phyloP scores from a whole-genome alignment of 1,284 basidiomycete species.

The Cryptococcus jaspeensis region DNA sequence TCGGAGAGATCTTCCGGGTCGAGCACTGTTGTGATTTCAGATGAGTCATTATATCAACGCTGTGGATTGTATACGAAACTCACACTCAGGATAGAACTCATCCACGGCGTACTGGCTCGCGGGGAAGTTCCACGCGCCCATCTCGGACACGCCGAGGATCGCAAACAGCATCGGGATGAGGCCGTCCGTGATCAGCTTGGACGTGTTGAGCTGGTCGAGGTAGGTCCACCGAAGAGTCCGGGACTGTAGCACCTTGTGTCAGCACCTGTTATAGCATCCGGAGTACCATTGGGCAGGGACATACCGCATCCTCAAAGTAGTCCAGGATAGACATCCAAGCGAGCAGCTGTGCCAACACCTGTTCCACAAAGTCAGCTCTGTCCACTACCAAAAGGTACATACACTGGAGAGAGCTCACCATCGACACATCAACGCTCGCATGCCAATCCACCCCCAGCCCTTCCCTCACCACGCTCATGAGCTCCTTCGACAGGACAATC shows the following conservation, averaged over 20 bases:
- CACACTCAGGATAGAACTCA: slow-evolving; percentile 78
- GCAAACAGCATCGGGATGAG: slow-evolving; percentile 76
- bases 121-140: slow-evolving; percentile 50
- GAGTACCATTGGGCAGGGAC: slow-evolving; percentile 30
- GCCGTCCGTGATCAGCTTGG: slow-evolving; percentile 62
- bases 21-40: slow-evolving; percentile 54
- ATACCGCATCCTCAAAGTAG: slow-evolving; percentile 78
- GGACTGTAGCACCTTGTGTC: slow-evolving; percentile 24
- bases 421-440: slow-evolving; percentile 48
- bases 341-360: slow-evolving; percentile 59
- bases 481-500: slow-evolving; percentile 60
- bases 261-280: background rate
- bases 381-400: background rate
- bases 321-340: slow-evolving; percentile 89
- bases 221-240: slow-evolving; percentile 58
- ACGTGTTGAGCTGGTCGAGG: slow-evolving; percentile 76
- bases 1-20: slow-evolving; percentile 61
- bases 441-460: slow-evolving; percentile 53
- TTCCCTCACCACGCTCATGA: slow-evolving; percentile 64
- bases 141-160: slow-evolving; percentile 58
- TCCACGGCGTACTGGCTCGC: slow-evolving; percentile 76
- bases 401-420: slow-evolving; percentile 8
- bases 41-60: slow-evolving; percentile 6
- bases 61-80: slow-evolving; percentile 37
- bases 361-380: background rate